A percentile compares a stretch with the other conserved stretches of the same genome.
Evolutionary conservation across 164 flowering plant species (phyloP).

Genomic region (Vitis cinerea): DNA sequence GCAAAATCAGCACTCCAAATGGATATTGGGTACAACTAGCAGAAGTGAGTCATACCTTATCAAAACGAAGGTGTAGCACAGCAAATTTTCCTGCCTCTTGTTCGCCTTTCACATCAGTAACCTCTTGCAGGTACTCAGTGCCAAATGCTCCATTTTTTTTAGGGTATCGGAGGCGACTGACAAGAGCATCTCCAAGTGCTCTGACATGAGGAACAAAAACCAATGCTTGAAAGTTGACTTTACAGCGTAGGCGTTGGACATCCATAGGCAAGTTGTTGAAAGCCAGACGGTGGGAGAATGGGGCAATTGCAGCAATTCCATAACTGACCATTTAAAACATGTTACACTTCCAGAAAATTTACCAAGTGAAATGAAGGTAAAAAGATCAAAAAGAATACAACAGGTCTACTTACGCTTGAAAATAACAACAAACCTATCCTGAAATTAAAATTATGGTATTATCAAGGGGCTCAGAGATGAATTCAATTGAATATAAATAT

Average conservation of each 20-base stretch:
- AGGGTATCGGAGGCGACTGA: slow-evolving; percentile 67
- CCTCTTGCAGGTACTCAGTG: slow-evolving; percentile 32
- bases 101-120: slow-evolving; percentile 29
- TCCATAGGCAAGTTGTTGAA: slow-evolving; percentile 85
- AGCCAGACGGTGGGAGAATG: slow-evolving; percentile 95
- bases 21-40: not conserved
- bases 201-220: slow-evolving; percentile 82
- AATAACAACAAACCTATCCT: not conserved
- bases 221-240: slow-evolving; percentile 89
- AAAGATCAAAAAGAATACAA: no score
- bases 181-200: slow-evolving; percentile 79
- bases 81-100: slow-evolving; percentile 60
- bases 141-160: slow-evolving; percentile 17
- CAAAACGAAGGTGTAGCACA: slow-evolving; percentile 95
- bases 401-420: not conserved
- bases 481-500: no score
- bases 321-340: slow-evolving; percentile 41
- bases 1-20: not conserved
- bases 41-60: slow-evolving; percentile 57
- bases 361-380: slow-evolving; percentile 1
- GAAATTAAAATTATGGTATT: not conserved
- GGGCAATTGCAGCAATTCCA: slow-evolving; percentile 94
- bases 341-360: not conserved
- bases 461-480: no score
- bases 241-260: slow-evolving; percentile 86